Percentiles rank a stretch among this genome's conserved stretches.
These are phyloP conservation scores for Talaromyces sp. DNA, from an alignment of 2,329 filamentous ascomycete genomes.

Conservation along the genomic window DNA sequence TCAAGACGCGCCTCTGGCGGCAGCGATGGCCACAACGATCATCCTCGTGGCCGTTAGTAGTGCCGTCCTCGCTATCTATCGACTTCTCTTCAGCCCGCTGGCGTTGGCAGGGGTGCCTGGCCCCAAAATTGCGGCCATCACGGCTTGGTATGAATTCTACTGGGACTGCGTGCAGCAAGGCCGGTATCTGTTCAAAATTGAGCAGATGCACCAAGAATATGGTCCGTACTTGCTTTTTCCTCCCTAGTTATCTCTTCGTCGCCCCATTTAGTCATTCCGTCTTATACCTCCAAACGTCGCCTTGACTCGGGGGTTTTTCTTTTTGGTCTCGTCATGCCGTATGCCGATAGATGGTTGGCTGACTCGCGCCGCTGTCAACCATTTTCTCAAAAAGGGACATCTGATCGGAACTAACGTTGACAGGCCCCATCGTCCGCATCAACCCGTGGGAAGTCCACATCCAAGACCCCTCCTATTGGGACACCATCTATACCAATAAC, in stretches of 20 bases:
- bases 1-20: not conserved
- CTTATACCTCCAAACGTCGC: not conserved
- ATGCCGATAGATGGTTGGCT: not conserved
- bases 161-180: conserved; percentile 26
- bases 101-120: conserved; percentile 28
- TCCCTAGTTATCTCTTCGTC: not conserved
- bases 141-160: conserved; percentile 29
- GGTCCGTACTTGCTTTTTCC: conserved; percentile 20
- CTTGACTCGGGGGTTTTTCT: not conserved
- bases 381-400: not conserved
- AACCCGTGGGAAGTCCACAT: conserved; percentile 38
- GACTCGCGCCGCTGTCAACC: not conserved
- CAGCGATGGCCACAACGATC: not conserved
- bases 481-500: conserved; percentile 29
- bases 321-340: not conserved
- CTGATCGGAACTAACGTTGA: not conserved
- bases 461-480: conserved; percentile 32
- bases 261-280: not conserved
- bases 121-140: conserved; percentile 24
- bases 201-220: conserved; percentile 28
- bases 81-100: conserved; percentile 27
- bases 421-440: conserved; percentile 38
- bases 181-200: conserved; percentile 25
- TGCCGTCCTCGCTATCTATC: conserved; percentile 22
- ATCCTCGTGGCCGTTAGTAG: not conserved